Percentiles rank a stretch among this genome's conserved stretches.
phyloP scores from a whole-genome alignment of 768 basidiomycete genomes.

The Tricholoma bakamatsutake region DNA sequence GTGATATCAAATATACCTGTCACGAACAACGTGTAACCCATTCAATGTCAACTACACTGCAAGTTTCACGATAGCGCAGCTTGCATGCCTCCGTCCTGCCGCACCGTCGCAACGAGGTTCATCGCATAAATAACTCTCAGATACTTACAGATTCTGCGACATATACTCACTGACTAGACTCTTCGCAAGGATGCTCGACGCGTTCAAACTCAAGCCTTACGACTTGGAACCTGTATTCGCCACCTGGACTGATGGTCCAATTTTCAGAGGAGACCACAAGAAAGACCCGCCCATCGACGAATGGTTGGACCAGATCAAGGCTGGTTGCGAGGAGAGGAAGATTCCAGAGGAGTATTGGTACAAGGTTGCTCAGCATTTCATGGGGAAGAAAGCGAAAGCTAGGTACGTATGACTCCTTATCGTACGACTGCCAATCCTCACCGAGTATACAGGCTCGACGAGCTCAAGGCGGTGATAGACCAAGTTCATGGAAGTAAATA shows the following conservation, averaged over 20 bases:
- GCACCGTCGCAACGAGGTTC: slow-evolving; percentile 17
- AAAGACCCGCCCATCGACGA: slow-evolving; percentile 65
- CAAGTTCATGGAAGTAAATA: slow-evolving; percentile 75
- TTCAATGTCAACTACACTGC: background rate
- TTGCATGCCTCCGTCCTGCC: slow-evolving; percentile 1
- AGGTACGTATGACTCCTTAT: slow-evolving; percentile 27
- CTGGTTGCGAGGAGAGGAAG: slow-evolving; percentile 63
- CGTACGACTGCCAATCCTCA: background rate
- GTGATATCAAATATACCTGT: slow-evolving; percentile 8
- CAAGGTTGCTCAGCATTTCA: slow-evolving; percentile 72
- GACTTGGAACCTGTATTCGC: slow-evolving; percentile 65
- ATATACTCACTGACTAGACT: slow-evolving; percentile 1
- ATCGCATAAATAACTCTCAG: slow-evolving; percentile 7
- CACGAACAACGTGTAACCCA: slow-evolving; percentile 12
- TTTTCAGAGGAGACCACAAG: slow-evolving; percentile 62
- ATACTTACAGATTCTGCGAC: background rate
- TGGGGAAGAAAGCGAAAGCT: slow-evolving; percentile 63
- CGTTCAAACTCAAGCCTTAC: slow-evolving; percentile 76
- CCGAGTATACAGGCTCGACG: slow-evolving; percentile 38
- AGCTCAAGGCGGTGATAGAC: slow-evolving; percentile 67
- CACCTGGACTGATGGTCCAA: slow-evolving; percentile 61
- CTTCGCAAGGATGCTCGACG: slow-evolving; percentile 46
- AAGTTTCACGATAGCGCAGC: slow-evolving; percentile 3
- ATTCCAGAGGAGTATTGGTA: slow-evolving; percentile 81
- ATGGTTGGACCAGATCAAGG: slow-evolving; percentile 68